phyloP scores from a whole-genome alignment of 192 early-diverging fungal species.

The Linnemannia hyalina region DNA sequence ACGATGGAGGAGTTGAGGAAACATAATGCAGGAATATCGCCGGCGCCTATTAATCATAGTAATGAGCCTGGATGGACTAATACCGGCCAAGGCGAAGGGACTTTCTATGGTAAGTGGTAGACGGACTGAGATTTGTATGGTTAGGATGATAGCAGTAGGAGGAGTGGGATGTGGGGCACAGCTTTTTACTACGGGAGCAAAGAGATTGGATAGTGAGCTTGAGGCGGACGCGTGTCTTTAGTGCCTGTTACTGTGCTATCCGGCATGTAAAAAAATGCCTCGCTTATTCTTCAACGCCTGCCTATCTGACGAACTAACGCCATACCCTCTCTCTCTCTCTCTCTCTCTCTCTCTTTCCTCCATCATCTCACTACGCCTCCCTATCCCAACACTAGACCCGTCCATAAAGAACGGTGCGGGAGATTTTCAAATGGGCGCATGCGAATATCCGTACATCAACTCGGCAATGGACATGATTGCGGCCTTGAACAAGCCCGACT shows the following conservation, averaged over 20 bases:
- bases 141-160: too few relatives aligned
- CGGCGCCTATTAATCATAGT: slow-evolving; percentile 38
- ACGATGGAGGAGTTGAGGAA: slow-evolving; percentile 21
- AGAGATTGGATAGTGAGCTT: too few relatives aligned
- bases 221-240: too few relatives aligned
- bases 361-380: slow-evolving; percentile 17
- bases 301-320: background rate
- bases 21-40: slow-evolving; percentile 23
- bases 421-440: slow-evolving; percentile 34
- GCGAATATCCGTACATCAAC: slow-evolving; percentile 34
- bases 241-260: too few relatives aligned
- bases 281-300: too few relatives aligned
- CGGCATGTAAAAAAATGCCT: too few relatives aligned
- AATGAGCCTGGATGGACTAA: slow-evolving; percentile 29
- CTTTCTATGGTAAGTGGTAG: slow-evolving; percentile 59
- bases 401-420: slow-evolving; percentile 12
- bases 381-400: slow-evolving; percentile 25
- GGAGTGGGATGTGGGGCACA: too few relatives aligned
- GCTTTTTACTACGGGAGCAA: too few relatives aligned
- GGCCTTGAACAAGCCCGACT: slow-evolving; percentile 63
- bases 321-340: background rate
- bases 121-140: too few relatives aligned
- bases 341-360: background rate
- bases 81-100: slow-evolving; percentile 60
- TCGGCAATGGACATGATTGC: slow-evolving; percentile 31